These are phyloP conservation scores for Grosmannia clavigera DNA, from an alignment of 2,329 filamentous ascomycete genomes.

Conservation along the genomic window DNA sequence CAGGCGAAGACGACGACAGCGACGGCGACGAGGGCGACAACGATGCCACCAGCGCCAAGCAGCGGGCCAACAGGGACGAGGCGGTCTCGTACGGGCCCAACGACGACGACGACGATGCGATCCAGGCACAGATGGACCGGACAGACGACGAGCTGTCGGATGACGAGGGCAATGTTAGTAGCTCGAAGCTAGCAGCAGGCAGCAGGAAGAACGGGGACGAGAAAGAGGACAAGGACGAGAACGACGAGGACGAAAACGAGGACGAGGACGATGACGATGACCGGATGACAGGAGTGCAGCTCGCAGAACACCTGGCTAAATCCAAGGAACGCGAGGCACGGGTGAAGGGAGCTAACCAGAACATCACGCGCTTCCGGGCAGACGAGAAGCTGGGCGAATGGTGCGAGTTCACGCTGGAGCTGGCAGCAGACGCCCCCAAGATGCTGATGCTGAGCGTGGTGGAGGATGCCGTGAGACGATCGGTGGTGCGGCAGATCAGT, in stretches of 20 bases:
- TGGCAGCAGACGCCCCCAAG: constrained; percentile 70
- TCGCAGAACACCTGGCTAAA: constrained; percentile 11
- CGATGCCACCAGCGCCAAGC: constrained; percentile 64
- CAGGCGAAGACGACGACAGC: constrained; percentile 45
- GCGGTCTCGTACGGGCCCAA: constrained; percentile 84
- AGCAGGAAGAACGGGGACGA: background rate
- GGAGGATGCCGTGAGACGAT: constrained; percentile 63
- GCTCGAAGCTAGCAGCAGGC: constrained; percentile 23
- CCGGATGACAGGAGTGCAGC: constrained; percentile 19
- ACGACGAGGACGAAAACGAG: background rate
- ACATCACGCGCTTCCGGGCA: constrained; percentile 68
- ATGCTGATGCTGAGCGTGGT: constrained; percentile 86
- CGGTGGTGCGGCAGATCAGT: constrained; percentile 77
- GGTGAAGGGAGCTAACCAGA: constrained; percentile 48
- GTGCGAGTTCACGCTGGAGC: constrained; percentile 75
- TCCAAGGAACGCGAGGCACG: constrained; percentile 45
- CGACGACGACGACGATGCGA: constrained; percentile 77
- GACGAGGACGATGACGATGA: constrained; percentile 17
- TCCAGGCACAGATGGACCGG: constrained; percentile 50
- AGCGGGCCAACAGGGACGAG: constrained; percentile 63
- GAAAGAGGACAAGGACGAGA: constrained; percentile 21
- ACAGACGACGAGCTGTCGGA: constrained; percentile 40
- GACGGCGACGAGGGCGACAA: constrained; percentile 61
- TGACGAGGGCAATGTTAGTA: constrained; percentile 40
- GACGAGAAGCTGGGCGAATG: constrained; percentile 60